A percentile compares a stretch with the other conserved stretches of the same genome.
Conservation (phyloP, 257 asterid species). For the Solanum lycopersicoides region DNA sequence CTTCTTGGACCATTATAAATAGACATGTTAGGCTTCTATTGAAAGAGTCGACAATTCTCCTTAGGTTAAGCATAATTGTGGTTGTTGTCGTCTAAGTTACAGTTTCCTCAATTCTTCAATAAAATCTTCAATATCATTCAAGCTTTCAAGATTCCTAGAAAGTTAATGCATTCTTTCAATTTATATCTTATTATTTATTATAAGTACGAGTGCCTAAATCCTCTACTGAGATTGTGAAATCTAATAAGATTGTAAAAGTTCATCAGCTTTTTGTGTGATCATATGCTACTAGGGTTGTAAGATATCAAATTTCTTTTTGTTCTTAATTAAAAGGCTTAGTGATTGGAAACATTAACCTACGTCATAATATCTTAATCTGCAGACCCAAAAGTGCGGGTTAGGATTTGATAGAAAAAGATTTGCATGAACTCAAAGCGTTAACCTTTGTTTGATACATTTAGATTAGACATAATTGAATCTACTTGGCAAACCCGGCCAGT, state of each 20-base stretch:
- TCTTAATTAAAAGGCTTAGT: neutral
- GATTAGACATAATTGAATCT: neutral
- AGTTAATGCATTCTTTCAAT: neutral
- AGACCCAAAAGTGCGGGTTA: neutral
- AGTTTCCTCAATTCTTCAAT: neutral
- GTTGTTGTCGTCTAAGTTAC: neutral
- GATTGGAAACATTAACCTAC: neutral
- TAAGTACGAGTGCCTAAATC: neutral
- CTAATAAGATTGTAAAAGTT: neutral
- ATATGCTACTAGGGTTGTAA: neutral
- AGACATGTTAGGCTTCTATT: neutral
- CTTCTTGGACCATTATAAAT: neutral
- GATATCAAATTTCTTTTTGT: neutral
- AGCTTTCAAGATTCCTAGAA: neutral
- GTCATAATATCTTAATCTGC: neutral
- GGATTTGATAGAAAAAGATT: neutral
- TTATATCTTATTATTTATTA: neutral
- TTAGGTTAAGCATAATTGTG: neutral
- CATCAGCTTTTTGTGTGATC: neutral
- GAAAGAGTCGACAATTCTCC: neutral
- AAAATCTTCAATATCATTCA: neutral
- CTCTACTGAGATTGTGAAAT: neutral
- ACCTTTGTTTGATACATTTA: neutral
- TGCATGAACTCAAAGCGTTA: neutral
- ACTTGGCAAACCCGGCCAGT: neutral